Evolutionary conservation across 495 filamentous ascomycete species (phyloP), one percentile per base, ranked within the genome.

Genomic region (Daldinia vernicosa): DNA sequence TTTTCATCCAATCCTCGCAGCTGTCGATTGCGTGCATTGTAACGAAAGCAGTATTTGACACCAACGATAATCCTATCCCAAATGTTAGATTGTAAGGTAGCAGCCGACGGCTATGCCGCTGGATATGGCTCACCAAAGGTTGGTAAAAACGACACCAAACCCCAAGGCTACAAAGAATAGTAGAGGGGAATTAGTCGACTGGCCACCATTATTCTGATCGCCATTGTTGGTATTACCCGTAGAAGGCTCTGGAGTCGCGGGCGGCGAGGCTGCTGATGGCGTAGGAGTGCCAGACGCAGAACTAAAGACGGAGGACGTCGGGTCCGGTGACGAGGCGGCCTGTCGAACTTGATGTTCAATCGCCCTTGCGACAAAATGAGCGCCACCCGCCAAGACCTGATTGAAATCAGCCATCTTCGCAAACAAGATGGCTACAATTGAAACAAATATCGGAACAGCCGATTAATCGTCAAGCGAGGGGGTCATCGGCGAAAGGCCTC

Each of bases 101-200:
- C 28, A 37, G 15, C 35, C 26, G 35, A 24, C 6, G n/a, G 28
- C 24, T 51, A 27, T 56, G 19, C 6, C 47, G 59, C 33, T 17
- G 60, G 27, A 66, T 51, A 27, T 35, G 43, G 70, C 87, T 83
- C 86, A 98, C 95, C 95, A 99, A 81, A 99, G 80, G 80, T 98
- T 99, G 37, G 95, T 99, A 76, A 99, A 99, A 22, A 99, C 95
- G 26, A 99, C 96, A 63, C 95, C 95, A 77, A 99, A 99, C 6
- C 95, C 95, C 59, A 99, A 83, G 9, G 96, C 95, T 30, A 99
- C 95, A 78, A 99, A 98, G 78, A 99, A 99, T 3, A 99, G 85
- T 53, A 99, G 80, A 24, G 95, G 96, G 7, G 93, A 96, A 71
- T 88, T 95, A n/a, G 92, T 93, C n/a, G 89, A 72, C 28, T 75